Evolutionary conservation across 805 yeast genomes (phyloP).

Genomic region (Candida awuae): DNA sequence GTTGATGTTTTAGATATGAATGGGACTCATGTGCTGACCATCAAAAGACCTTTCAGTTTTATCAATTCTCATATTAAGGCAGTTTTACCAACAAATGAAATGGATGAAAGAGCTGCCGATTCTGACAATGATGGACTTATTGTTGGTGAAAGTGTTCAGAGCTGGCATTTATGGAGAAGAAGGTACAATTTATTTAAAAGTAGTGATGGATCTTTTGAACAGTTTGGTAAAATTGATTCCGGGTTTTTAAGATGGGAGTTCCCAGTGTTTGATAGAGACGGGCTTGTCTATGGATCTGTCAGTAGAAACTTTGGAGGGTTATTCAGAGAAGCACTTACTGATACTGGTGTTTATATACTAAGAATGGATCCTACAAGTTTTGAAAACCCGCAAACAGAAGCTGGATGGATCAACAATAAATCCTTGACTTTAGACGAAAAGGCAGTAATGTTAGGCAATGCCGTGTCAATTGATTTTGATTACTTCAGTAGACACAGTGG

Average conservation of each 20-base stretch:
- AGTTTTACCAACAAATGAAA: constrained; percentile 44
- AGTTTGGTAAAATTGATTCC: constrained; percentile 83
- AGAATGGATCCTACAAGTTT: constrained; percentile 73
- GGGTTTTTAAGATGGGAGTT: constrained; percentile 83
- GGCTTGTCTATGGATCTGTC: constrained; percentile 61
- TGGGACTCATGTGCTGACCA: constrained; percentile 54
- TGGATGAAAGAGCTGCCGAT: constrained; percentile 15
- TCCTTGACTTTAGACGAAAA: constrained; percentile 68
- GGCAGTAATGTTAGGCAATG: constrained; percentile 78
- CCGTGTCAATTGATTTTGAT: constrained; percentile 90
- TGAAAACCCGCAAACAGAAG: constrained; percentile 45
- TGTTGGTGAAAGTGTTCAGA: constrained; percentile 83
- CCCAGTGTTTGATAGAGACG: constrained; percentile 56
- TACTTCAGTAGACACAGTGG: constrained; percentile 90
- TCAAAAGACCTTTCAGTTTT: constrained; percentile 76
- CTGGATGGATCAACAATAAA: constrained; percentile 36
- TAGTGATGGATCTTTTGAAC: constrained; percentile 41
- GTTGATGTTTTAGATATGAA: constrained; percentile 62
- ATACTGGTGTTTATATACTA: constrained; percentile 80
- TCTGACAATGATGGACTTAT: constrained; percentile 37
- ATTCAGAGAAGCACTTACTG: constrained; percentile 88
- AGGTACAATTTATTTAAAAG: constrained; percentile 69
- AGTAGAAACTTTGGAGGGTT: constrained; percentile 94
- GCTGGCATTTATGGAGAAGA: constrained; percentile 94
- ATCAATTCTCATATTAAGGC: constrained; percentile 84